Evolutionary conservation across 1,139 yeast species (phyloP).

Genomic region (Pichia sp.): DNA sequence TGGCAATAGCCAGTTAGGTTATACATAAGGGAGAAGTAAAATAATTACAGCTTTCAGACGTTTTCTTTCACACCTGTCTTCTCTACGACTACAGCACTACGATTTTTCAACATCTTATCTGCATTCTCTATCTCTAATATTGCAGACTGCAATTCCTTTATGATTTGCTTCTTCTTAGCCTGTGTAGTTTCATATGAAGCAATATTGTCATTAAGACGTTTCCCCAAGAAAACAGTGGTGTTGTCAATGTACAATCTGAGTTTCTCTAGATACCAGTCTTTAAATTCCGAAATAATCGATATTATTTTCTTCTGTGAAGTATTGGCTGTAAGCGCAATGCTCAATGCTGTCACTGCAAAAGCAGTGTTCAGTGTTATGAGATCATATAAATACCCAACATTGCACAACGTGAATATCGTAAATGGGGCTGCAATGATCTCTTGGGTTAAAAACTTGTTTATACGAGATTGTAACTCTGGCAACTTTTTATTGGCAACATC

Average conservation of each 20-base stretch:
- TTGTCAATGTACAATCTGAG: slow-evolving; percentile 28
- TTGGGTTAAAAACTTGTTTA: slow-evolving; percentile 26
- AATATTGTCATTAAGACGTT: slow-evolving; percentile 21
- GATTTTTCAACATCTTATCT: slow-evolving; percentile 15
- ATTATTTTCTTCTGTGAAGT: slow-evolving; percentile 26
- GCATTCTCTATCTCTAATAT: slow-evolving; percentile 13
- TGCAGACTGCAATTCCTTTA: slow-evolving; percentile 12
- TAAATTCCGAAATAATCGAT: slow-evolving; percentile 22
- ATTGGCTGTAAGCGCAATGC: slow-evolving; percentile 29
- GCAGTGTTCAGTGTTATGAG: slow-evolving; percentile 30
- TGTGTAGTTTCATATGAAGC: slow-evolving; percentile 17
- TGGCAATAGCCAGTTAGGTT: background rate
- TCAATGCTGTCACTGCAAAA: slow-evolving; percentile 29
- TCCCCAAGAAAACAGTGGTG: slow-evolving; percentile 21
- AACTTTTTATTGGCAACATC: slow-evolving; percentile 23
- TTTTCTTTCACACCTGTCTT: background rate
- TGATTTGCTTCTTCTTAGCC: slow-evolving; percentile 11
- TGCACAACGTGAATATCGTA: slow-evolving; percentile 26
- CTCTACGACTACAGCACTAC: background rate
- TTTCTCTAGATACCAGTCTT: slow-evolving; percentile 29
- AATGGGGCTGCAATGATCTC: slow-evolving; percentile 28
- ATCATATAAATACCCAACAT: slow-evolving; percentile 30
- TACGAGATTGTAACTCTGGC: slow-evolving; percentile 28
- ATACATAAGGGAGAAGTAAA: background rate
- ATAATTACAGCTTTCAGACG: background rate